Evolutionary conservation across 805 yeast species (phyloP).

Genomic region (Wickerhamomyces bovis): DNA sequence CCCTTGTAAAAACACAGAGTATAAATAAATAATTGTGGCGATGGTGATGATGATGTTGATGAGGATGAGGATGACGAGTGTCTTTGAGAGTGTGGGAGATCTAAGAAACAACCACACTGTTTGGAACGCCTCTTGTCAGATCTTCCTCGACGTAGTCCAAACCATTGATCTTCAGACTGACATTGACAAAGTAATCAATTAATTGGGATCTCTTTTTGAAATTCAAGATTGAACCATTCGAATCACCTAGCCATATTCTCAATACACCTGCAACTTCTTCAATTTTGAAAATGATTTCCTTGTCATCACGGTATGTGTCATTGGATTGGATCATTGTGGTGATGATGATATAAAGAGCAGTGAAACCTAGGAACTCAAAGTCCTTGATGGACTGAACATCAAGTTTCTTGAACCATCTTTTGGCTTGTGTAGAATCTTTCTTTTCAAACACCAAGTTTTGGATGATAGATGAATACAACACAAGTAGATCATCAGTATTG

Average conservation of each 20-base stretch:
- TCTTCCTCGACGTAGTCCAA: slow-evolving; percentile 8
- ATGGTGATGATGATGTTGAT: background rate
- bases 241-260: slow-evolving; percentile 31
- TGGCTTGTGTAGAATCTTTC: slow-evolving; percentile 19
- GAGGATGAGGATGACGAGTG: too few species aligned
- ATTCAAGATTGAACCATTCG: slow-evolving; percentile 22
- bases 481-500: slow-evolving; percentile 20
- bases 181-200: slow-evolving; percentile 27
- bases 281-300: slow-evolving; percentile 17
- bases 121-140: background rate
- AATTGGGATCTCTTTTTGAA: slow-evolving; percentile 26
- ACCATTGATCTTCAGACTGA: slow-evolving; percentile 22
- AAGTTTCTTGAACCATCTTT: slow-evolving; percentile 21
- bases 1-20: background rate
- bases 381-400: slow-evolving; percentile 12
- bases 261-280: slow-evolving; percentile 27
- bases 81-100: too few species aligned
- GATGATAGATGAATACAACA: slow-evolving; percentile 24
- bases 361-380: slow-evolving; percentile 25
- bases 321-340: slow-evolving; percentile 16
- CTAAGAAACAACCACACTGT: background rate
- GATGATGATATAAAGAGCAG: slow-evolving; percentile 24
- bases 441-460: slow-evolving; percentile 22
- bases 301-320: slow-evolving; percentile 11
- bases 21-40: too few species aligned